Evolutionary conservation across 371 early-diverging fungal species (phyloP), one percentile per base, ranked within the genome.

Genomic region (Nematocida ausubeli): DNA sequence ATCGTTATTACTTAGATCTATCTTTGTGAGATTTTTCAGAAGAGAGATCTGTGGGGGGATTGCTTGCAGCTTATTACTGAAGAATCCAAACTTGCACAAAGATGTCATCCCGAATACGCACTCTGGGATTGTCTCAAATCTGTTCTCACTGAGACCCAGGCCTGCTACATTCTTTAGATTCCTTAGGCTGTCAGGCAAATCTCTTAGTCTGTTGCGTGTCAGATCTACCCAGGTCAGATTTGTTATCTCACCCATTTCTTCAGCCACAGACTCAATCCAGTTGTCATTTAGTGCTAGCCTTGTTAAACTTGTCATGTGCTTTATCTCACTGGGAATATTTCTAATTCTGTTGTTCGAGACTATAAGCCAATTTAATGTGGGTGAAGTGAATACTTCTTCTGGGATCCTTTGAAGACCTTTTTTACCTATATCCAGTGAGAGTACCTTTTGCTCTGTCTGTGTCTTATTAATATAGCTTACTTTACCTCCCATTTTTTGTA

Each of bases 1-100:
- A 7, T 84, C 80, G 69, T 90, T 90, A 82, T 89, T 88, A 24
- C 89, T 89, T 34, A 90, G 69, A 80, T 90, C 89, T 30, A 90
- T 82, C 32, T 89, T 84, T 16, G 86, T 81, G 0, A 90, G 81
- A 3, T 84, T 81, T 28, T 66, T 82, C 40, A 87, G 75, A 34
- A 82, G 62, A 5, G 81, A 72, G 0, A 88, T 82, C 7, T 87
- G 82, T 2, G 80, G 68, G 9, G 87, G 83, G 22, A 89, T 52
- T 4, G 39, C 32, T 1, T 58, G 60, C 7, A 90, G 81, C 24
- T 85, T 83, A 60, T 90, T 90, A 2, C 89, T 88, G 66, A 89
- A 89, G 26, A 89, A 63, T 56, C 89, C 90, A 30, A 90, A 84
- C 56, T 88, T 89, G 62, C 87, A 80, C 3, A 90, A 80, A 22